Base-by-base conservation (phyloP, 1,284 basidiomycete species). In the Lentinula novae-zelandiae region DNA sequence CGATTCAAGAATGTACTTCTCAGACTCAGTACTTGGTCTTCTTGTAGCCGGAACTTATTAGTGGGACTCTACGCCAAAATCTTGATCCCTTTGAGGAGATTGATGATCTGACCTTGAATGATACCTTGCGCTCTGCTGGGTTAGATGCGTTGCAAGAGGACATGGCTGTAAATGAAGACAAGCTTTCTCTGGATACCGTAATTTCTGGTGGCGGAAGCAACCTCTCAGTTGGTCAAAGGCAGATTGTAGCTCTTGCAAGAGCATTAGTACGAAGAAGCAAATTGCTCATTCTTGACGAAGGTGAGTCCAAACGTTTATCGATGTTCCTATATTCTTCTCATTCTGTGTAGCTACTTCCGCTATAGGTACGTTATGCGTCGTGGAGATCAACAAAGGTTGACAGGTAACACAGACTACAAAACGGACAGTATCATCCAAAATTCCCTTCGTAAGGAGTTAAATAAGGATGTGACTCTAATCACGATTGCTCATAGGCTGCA, bases 21-120 rank as follows among this genome's bases (percentile, higher is more conserved):
- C n/a, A 33, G 15, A 22, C 20, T 33, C 44, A 33, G 15, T 2
- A 22, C 22, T 22, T 22, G 22, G 22, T 22, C 22, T 44, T n/a
- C 39, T 36, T 58, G 15, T 58, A 85, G 80, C 90, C 92, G 5
- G 86, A 89, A 64, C 75, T 89, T 0, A 72, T 89, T 49, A 82
- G 81, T 60, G 87, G 84, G 13, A 79, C 81, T 0, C 69, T 87
- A 22, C 76, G 84, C 10, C 72, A 81, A 54, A 87, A 87, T 67
- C 69, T 89, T 7, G 87, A 89, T 67, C 91, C 92, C 0, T 93
- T 93, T 69, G 82, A 80, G 5, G 80, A 89, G 68, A 79, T 86
- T 67, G 88, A 91, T 57, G 92, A 94, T 70, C 81, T 81, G 1
- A 76, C 73, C 2, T 72, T 87, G 54, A 84, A 85, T 62, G 75